phyloP scores from a whole-genome alignment of 1,284 basidiomycete genomes.

The Thelephora terrestris region DNA sequence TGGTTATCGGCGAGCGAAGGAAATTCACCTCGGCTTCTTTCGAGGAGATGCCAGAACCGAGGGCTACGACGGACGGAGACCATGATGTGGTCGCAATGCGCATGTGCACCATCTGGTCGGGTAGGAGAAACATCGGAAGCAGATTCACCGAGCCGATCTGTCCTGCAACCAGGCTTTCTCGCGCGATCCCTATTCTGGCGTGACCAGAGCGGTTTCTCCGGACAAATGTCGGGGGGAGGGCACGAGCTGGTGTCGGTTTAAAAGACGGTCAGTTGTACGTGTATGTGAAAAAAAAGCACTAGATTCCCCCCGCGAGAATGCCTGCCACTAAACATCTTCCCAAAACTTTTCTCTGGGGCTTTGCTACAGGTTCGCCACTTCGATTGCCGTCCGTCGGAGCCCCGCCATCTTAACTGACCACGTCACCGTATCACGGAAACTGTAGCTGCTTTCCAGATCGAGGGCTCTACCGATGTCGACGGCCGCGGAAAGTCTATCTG shows the following conservation, averaged over 20 bases:
- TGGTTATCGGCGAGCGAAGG: conserved; percentile 14
- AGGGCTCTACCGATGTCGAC: conserved; percentile 48
- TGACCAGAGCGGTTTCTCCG: no score
- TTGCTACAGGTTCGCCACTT: conserved; percentile 48
- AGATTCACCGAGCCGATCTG: no score
- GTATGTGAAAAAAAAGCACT: not conserved
- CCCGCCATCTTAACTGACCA: no score
- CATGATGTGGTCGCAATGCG: no score
- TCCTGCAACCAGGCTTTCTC: no score
- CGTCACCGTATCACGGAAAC: not conserved
- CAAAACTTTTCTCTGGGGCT: conserved; percentile 60
- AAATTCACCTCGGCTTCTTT: conserved; percentile 43
- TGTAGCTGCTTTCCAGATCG: conserved; percentile 36
- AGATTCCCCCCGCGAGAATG: conserved; percentile 13
- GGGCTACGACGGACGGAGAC: conserved; percentile 43
- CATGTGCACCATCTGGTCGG: no score
- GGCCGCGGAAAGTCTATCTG: conserved; percentile 61
- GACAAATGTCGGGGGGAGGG: no score
- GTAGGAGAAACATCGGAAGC: no score
- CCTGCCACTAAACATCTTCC: conserved; percentile 22
- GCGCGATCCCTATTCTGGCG: no score
- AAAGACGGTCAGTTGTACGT: not conserved
- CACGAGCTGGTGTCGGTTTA: not conserved
- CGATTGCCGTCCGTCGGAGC: conserved; percentile 14
- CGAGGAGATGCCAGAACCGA: conserved; percentile 68